Base-by-base conservation (phyloP, 495 filamentous ascomycete genomes). In the Viridothelium virens region DNA sequence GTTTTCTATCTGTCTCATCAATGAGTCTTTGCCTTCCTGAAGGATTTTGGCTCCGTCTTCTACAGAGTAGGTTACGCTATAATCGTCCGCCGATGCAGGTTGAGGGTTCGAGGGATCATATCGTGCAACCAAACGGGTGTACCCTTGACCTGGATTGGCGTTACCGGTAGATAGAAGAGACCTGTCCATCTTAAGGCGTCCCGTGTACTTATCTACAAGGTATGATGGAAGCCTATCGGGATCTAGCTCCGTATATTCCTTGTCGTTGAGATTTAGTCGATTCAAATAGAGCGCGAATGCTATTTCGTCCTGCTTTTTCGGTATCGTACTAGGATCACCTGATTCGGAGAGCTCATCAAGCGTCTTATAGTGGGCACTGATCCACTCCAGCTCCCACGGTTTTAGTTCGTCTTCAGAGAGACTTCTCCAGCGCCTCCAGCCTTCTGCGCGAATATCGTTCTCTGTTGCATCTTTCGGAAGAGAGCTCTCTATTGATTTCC, bases 1-100 rank as follows among this genome's bases (percentile, higher is more conserved):
- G 14, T 65, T 71, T 44, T 77, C 72, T 33, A 79, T 66, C 56
- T 75, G 70, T 63, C 76, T 77, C 72, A 79, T 68, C 44, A 79
- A 64, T 61, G 77, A 73, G 25, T 71, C 71, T 47, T 79, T 79
- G 9, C 77, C 77, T 53, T 65, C 63, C 65, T 71, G 72, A 33
- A 79, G 71, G 34, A 77, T 76, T 47, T 73, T 68, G 34, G 69
- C 66, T 1, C 77, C 77, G 48, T 73, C 72, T 14, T 67, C 68
- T 2, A 73, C 73, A 69, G 70, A 70, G 56, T 75, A 74, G 2
- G 70, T 72, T 38, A 77, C 74, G 47, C 71, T 73, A 65, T 70
- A 73, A 69, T 78, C 76, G 37, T 74, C 72, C 63, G 61, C 63
- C 67, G 68, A n/a, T 36, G 4, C 53, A 36, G 53, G 53, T 36